phyloP scores from a whole-genome alignment of 306 rosid genomes.

The cucumber (Cucumis sativus) region DNA sequence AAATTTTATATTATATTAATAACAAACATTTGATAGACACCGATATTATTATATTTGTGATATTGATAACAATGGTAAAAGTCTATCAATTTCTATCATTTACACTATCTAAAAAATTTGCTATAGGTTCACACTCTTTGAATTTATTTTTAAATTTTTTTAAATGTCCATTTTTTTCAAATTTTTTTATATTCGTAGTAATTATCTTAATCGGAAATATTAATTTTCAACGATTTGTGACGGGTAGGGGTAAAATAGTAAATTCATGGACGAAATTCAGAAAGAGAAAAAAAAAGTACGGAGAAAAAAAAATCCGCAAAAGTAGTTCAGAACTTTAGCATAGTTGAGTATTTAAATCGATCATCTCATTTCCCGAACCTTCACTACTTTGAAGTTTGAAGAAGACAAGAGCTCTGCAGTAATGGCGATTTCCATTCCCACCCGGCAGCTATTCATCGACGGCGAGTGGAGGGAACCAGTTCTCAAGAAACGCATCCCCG shows the following conservation, averaged over 20 bases:
- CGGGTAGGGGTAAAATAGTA: background rate
- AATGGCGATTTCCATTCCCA: constrained; percentile 59
- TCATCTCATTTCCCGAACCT: background rate
- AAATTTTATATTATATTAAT: too few species aligned
- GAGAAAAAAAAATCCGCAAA: background rate
- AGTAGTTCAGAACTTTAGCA: background rate
- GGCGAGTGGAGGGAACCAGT: constrained; percentile 74
- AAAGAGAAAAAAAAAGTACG: background rate
- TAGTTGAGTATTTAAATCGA: background rate
- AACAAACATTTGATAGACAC: too few species aligned
- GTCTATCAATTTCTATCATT: too few species aligned
- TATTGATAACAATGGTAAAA: too few species aligned
- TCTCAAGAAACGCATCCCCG: constrained; percentile 59
- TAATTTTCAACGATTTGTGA: background rate
- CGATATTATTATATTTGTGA: too few species aligned
- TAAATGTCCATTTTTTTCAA: too few species aligned
- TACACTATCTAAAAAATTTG: too few species aligned
- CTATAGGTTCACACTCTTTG: too few species aligned
- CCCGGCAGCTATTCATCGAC: constrained; percentile 56
- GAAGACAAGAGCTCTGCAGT: background rate
- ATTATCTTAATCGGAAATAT: background rate
- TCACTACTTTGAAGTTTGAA: background rate
- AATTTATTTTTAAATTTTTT: too few species aligned
- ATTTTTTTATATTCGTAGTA: too few species aligned
- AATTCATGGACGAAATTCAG: background rate